Conservation (phyloP, 2,329 filamentous ascomycete species). For the Moelleriella libera region DNA sequence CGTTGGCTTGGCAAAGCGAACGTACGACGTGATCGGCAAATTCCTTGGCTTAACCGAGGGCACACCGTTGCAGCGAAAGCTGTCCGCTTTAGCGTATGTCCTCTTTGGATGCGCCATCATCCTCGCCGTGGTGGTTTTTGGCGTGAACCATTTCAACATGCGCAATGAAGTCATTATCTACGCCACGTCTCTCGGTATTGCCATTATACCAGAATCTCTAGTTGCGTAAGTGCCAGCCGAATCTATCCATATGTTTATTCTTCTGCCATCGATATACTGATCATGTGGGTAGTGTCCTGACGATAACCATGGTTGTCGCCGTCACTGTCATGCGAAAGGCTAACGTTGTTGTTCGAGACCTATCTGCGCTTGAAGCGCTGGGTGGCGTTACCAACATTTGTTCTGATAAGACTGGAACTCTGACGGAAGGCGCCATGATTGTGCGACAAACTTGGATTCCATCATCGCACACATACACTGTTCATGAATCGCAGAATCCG, state of each 20-base stretch:
- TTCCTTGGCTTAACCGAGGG: conserved; percentile 50
- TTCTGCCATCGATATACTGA: conserved; percentile 5
- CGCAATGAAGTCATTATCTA: conserved; percentile 41
- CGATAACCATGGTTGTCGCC: conserved; percentile 56
- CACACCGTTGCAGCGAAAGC: conserved; percentile 65
- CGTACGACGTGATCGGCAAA: conserved; percentile 35
- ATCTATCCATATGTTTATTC: too few species aligned
- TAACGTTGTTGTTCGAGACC: conserved; percentile 50
- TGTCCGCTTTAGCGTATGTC: conserved; percentile 63
- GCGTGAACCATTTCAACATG: conserved; percentile 37
- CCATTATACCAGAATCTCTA: conserved; percentile 50
- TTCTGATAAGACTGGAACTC: conserved; percentile 59
- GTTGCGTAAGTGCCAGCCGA: conserved; percentile 33
- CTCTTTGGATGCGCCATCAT: conserved; percentile 58
- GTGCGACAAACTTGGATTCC: conserved; percentile 54
- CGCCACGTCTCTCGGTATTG: conserved; percentile 43
- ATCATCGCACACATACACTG: conserved; percentile 38
- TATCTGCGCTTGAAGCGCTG: conserved; percentile 54
- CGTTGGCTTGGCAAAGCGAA: conserved; percentile 30
- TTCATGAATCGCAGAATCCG: conserved; percentile 47
- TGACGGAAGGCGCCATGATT: conserved; percentile 57
- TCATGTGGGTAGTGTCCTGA: conserved; percentile 33
- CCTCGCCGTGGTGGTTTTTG: conserved; percentile 43
- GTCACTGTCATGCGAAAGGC: conserved; percentile 50
- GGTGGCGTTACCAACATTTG: conserved; percentile 61